Base-by-base conservation (phyloP, 345 rosid species). In the Boechera retrofracta region DNA sequence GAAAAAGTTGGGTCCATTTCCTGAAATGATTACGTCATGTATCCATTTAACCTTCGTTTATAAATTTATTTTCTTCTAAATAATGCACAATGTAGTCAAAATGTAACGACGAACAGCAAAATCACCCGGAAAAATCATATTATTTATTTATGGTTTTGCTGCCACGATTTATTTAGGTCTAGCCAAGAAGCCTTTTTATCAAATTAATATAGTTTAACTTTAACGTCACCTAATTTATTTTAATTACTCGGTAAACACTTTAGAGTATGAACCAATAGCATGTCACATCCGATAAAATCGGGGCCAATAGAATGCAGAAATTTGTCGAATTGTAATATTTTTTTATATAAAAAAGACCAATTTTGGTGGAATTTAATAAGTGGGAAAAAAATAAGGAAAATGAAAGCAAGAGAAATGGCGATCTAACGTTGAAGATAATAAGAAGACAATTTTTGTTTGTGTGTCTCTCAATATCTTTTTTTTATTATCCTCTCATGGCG, bases 361-460 rank as follows among this genome's bases (percentile, higher is more conserved):
- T 9, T 32, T 7, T 44, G 48, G 6, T 42, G 47, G 47, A 4
- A 53, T 41, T 41, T 10, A 41, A 41, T 1, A 76, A 32, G 28
- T 49, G 44, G 55, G 45, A 24, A 0, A 38, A 57, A 54, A 32
- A 26, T 0, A 42, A 35, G 48, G 79, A 75, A 75, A 75, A 51
- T 48, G 79, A 69, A 67, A 60, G 75, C 67, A 61, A 60, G 79
- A 78, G 77, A 31, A 61, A 49, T 72, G 81, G 72, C 68, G 77
- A 78, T 78, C 81, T 15, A 78, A 41, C 77, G 81, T 72, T 78
- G 73, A 78, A 78, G 81, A 78, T 78, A 78, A 78, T 51, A 71
- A 38, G 45, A 67, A 70, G 21, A 35, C 38, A 35, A 35, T 35
- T 1, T 33, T 6, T 33, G 36, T 35, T 10, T 5, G 8, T n/a